Evolutionary conservation across 2,329 filamentous ascomycete species (phyloP).

Genomic region (Drechslerella dactyloides): DNA sequence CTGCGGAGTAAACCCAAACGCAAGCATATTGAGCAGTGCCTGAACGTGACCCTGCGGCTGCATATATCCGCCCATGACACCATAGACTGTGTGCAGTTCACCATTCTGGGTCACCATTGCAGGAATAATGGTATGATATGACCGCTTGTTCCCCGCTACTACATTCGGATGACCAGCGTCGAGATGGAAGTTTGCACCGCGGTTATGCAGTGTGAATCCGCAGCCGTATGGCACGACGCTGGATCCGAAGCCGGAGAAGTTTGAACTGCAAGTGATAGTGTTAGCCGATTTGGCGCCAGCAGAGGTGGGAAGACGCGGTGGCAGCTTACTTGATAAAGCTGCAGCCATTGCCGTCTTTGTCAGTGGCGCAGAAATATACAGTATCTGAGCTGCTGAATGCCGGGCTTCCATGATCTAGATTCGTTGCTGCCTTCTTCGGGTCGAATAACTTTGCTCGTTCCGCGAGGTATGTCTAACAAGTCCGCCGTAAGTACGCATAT

Average conservation of each 20-base stretch:
- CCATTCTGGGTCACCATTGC: slow-evolving; percentile 77
- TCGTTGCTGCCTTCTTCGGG: slow-evolving; percentile 62
- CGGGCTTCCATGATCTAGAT: slow-evolving; percentile 76
- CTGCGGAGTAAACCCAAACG: slow-evolving; percentile 82
- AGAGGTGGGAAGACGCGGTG: not conserved
- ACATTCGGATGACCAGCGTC: slow-evolving; percentile 74
- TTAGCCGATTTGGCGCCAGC: no score
- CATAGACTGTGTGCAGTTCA: slow-evolving; percentile 67
- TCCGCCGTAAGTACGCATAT: slow-evolving; percentile 3
- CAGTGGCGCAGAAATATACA: slow-evolving; percentile 88
- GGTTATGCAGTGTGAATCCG: slow-evolving; percentile 93
- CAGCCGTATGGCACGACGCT: slow-evolving; percentile 82
- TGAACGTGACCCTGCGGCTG: slow-evolving; percentile 97
- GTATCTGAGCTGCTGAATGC: slow-evolving; percentile 88
- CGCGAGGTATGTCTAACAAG: slow-evolving; percentile 61
- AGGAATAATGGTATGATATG: slow-evolving; percentile 98
- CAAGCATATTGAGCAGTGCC: slow-evolving; percentile 85
- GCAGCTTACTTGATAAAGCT: slow-evolving; percentile 80
- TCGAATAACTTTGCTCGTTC: slow-evolving; percentile 67
- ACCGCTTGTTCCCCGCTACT: slow-evolving; percentile 80
- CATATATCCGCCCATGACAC: slow-evolving; percentile 99
- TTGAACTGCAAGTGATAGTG: slow-evolving; percentile 64
- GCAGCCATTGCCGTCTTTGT: slow-evolving; percentile 82
- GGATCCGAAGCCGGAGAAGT: slow-evolving; percentile 88
- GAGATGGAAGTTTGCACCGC: slow-evolving; percentile 84